Percentiles rank a stretch among this genome's conserved stretches.
These are phyloP conservation scores for Coffea eugenioides DNA, from an alignment of 257 asterid genomes.

Conservation along the genomic window DNA sequence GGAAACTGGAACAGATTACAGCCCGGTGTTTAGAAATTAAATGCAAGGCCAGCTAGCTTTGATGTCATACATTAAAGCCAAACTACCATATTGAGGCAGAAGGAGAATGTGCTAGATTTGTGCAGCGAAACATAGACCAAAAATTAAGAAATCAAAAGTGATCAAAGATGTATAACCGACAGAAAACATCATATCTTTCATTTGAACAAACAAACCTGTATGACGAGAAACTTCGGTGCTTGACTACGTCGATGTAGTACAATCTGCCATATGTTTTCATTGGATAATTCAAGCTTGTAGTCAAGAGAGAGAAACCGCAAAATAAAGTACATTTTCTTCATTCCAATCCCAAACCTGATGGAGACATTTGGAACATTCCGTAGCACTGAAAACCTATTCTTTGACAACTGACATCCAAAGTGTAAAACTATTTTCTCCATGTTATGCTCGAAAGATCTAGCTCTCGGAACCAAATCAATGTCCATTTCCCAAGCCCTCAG, in stretches of 20 bases:
- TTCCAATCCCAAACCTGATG: constrained; percentile 56
- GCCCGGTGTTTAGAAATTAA: background rate
- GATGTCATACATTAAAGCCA: background rate
- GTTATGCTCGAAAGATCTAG: constrained; percentile 28
- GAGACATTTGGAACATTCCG: constrained; percentile 37
- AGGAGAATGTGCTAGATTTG: background rate
- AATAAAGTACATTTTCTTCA: constrained; percentile 50
- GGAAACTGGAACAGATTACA: background rate
- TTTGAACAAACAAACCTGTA: constrained; percentile 55
- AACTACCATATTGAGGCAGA: background rate
- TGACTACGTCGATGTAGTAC: constrained; percentile 37
- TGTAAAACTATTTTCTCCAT: constrained; percentile 44
- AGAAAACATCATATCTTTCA: background rate
- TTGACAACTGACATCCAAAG: constrained; percentile 67
- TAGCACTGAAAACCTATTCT: constrained; percentile 45
- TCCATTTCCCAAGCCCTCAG: constrained; percentile 47
- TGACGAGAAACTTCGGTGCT: constrained; percentile 40
- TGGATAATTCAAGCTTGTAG: constrained; percentile 71
- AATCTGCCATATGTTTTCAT: constrained; percentile 73
- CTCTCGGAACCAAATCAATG: constrained; percentile 34
- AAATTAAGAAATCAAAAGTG: background rate
- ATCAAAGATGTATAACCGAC: background rate
- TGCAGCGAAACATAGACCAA: background rate
- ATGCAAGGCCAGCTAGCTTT: background rate
- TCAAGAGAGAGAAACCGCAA: constrained; percentile 27